Conservation (phyloP, 805 yeast genomes). For the Candida railenensis region DNA sequence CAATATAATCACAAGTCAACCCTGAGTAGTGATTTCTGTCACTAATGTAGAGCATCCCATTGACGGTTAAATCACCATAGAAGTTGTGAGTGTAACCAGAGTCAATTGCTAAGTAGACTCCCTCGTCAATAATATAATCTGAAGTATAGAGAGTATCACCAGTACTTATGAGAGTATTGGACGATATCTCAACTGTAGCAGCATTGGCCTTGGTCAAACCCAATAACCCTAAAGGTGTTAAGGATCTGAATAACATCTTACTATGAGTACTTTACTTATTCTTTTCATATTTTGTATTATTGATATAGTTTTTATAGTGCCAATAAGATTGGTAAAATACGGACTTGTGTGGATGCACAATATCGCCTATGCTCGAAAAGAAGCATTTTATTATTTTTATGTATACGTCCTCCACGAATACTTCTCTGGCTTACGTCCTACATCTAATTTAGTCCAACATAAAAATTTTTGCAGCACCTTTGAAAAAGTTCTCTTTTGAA, state of each 20-base stretch:
- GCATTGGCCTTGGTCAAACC: not conserved
- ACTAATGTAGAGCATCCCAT: slow-evolving; percentile 3
- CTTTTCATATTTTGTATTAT: no score
- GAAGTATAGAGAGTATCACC: not conserved
- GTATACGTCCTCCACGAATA: no score
- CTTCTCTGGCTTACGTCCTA: no score
- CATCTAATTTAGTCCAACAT: no score
- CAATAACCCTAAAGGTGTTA: not conserved
- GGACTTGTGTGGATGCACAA: no score
- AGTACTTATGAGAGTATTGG: not conserved
- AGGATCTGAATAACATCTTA: not conserved
- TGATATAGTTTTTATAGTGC: no score
- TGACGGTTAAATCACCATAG: slow-evolving; percentile 1
- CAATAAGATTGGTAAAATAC: no score
- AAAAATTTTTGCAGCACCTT: no score
- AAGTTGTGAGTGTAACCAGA: not conserved
- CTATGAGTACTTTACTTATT: no score
- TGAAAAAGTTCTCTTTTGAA: no score
- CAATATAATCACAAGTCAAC: not conserved
- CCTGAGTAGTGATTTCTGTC: not conserved
- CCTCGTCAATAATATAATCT: not conserved
- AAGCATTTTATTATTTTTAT: no score
- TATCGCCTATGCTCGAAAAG: no score
- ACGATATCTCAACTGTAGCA: not conserved
- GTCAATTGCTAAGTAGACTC: slow-evolving; percentile 6